phyloP scores from a whole-genome alignment of 2,329 filamentous ascomycete genomes.

The Xylaria arbuscula region DNA sequence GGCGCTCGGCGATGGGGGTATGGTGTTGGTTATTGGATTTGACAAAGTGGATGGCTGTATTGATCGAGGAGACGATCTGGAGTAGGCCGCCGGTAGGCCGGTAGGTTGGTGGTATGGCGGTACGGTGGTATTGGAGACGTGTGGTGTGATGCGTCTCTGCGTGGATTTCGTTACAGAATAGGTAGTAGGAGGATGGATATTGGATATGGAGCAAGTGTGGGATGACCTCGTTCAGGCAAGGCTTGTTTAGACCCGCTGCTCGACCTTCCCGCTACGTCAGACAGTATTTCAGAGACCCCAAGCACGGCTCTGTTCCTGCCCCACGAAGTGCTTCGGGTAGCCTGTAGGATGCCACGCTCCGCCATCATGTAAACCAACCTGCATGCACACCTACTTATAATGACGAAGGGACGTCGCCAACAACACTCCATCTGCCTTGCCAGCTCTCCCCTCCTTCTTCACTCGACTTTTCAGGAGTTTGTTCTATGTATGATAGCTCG shows the following conservation, averaged over 20 bases:
- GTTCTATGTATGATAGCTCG: not conserved
- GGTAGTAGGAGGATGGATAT: constrained; percentile 35
- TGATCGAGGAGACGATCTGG: constrained; percentile 22
- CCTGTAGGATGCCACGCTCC: not conserved
- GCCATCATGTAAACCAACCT: not conserved
- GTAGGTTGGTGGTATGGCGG: not conserved
- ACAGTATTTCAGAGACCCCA: constrained; percentile 27
- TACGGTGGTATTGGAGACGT: constrained; percentile 31
- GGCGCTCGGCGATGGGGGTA: constrained; percentile 22
- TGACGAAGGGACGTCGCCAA: not conserved
- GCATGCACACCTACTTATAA: not conserved
- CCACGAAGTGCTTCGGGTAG: constrained; percentile 3
- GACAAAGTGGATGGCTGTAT: constrained; percentile 16
- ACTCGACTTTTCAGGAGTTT: not conserved
- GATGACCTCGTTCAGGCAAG: constrained; percentile 41
- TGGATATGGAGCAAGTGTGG: constrained; percentile 39
- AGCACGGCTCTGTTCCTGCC: constrained; percentile 26
- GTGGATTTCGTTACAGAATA: constrained; percentile 39
- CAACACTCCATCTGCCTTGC: not conserved
- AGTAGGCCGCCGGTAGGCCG: not conserved
- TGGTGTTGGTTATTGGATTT: constrained; percentile 11
- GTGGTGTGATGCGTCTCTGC: constrained; percentile 39
- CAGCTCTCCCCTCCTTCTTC: not conserved
- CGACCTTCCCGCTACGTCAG: constrained; percentile 41
- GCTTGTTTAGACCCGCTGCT: constrained; percentile 36